Percentiles rank a stretch among this genome's conserved stretches.
phyloP scores from a whole-genome alignment of 345 rosid genomes.

The Kandelia obovata region DNA sequence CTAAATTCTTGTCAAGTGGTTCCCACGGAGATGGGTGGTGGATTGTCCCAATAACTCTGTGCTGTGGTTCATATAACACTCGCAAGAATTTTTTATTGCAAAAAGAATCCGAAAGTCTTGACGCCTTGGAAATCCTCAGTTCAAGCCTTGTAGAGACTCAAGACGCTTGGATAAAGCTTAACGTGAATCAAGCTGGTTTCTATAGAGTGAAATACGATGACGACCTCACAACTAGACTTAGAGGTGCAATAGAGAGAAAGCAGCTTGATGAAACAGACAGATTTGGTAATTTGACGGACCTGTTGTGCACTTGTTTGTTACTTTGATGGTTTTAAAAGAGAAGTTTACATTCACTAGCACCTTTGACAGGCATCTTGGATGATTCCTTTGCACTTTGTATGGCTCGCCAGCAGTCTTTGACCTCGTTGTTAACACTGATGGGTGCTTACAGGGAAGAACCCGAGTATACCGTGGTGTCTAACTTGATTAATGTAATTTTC shows the following conservation, averaged over 20 bases:
- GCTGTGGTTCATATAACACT: slow-evolving; percentile 67
- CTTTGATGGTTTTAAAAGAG: slow-evolving; percentile 8
- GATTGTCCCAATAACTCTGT: slow-evolving; percentile 88
- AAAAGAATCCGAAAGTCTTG: slow-evolving; percentile 53
- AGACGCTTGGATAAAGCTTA: slow-evolving; percentile 73
- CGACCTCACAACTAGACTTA: slow-evolving; percentile 68
- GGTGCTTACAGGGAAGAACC: slow-evolving; percentile 73
- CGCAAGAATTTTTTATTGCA: slow-evolving; percentile 67
- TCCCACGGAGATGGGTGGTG: slow-evolving; percentile 81
- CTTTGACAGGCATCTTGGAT: slow-evolving; percentile 73
- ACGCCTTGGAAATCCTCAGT: slow-evolving; percentile 40
- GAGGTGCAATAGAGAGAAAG: slow-evolving; percentile 65
- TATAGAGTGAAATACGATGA: slow-evolving; percentile 90
- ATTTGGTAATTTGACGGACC: slow-evolving; percentile 49
- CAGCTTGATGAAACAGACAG: slow-evolving; percentile 64
- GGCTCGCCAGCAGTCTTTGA: slow-evolving; percentile 80
- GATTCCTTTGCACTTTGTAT: slow-evolving; percentile 87
- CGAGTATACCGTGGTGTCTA: slow-evolving; percentile 75
- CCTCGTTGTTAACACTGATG: slow-evolving; percentile 77
- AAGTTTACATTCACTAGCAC: slow-evolving; percentile 16
- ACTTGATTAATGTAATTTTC: slow-evolving; percentile 68
- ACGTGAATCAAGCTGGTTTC: slow-evolving; percentile 85
- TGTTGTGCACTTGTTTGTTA: background rate
- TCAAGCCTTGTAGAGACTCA: slow-evolving; percentile 10
- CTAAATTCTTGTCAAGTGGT: slow-evolving; percentile 86